phyloP scores from a whole-genome alignment of 805 yeast genomes.

The Candida ortonii region DNA sequence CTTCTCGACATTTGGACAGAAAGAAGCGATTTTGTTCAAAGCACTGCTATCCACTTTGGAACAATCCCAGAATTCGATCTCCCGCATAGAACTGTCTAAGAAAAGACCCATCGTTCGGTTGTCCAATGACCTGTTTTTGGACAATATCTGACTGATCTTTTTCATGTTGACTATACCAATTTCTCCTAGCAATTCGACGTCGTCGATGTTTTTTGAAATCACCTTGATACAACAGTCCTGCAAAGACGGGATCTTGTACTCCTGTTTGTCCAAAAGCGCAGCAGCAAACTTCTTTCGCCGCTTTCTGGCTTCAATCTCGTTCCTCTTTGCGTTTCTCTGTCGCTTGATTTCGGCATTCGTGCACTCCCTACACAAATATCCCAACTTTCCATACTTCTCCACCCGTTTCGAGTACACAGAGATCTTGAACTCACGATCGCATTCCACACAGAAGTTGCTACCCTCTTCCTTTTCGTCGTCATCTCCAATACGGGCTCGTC shows the following conservation, averaged over 20 bases:
- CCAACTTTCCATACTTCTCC: slow-evolving; percentile 48
- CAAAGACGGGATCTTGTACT: slow-evolving; percentile 60
- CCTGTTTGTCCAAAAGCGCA: slow-evolving; percentile 73
- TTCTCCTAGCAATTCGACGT: slow-evolving; percentile 81
- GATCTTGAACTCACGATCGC: slow-evolving; percentile 56
- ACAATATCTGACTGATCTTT: slow-evolving; percentile 71
- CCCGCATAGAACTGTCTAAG: slow-evolving; percentile 53
- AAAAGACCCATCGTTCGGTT: slow-evolving; percentile 72
- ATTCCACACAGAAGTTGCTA: slow-evolving; percentile 51
- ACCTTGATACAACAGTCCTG: slow-evolving; percentile 78
- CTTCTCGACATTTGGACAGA: slow-evolving; percentile 67
- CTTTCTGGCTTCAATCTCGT: slow-evolving; percentile 64
- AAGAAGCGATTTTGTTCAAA: slow-evolving; percentile 66
- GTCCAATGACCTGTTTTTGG: slow-evolving; percentile 77
- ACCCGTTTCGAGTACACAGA: slow-evolving; percentile 61
- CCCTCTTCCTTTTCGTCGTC: slow-evolving; percentile 48
- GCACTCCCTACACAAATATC: slow-evolving; percentile 67
- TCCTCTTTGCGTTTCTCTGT: slow-evolving; percentile 43
- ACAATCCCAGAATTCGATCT: slow-evolving; percentile 88
- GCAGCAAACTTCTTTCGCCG: slow-evolving; percentile 77
- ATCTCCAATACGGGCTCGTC: slow-evolving; percentile 35
- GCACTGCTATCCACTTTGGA: slow-evolving; percentile 69
- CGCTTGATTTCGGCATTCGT: slow-evolving; percentile 44
- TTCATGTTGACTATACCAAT: slow-evolving; percentile 71
- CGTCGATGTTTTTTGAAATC: slow-evolving; percentile 64